Base-by-base conservation (phyloP, 192 early-diverging fungal genomes). In the Borealophlyctis nickersoniae region DNA sequence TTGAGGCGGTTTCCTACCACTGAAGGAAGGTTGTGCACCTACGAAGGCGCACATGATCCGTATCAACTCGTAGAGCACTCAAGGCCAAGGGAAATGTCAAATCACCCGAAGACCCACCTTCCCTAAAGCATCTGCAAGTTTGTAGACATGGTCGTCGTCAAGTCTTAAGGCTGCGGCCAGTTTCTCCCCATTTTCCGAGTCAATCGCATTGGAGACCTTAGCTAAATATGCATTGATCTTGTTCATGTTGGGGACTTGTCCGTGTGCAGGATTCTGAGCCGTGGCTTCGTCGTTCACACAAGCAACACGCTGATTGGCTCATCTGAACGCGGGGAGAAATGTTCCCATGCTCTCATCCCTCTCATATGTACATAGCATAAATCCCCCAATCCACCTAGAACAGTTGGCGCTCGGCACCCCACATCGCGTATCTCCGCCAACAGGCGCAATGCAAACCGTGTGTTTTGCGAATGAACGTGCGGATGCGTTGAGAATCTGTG, bases 231-330 rank as follows among this genome's bases (percentile, higher is more conserved):
- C 35, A 28, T 60, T 26, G 2, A 60, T 49, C 16, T 65, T 63
- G 30, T 32, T 35, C 61, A 63, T 63, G 31, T 57, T 53, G 65
- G n/a, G n/a, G n/a, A n/a, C n/a, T n/a, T n/a, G n/a, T n/a, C n/a
- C n/a, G n/a, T n/a, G n/a, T n/a, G n/a, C n/a, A n/a, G n/a, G n/a
- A n/a, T n/a, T n/a, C n/a, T n/a, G n/a, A n/a, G n/a, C n/a, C n/a
- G n/a, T n/a, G n/a, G n/a, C n/a, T n/a, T n/a, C n/a, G n/a, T n/a
- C n/a, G n/a, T n/a, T n/a, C n/a, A n/a, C n/a, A n/a, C n/a, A n/a
- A n/a, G n/a, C n/a, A n/a, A n/a, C n/a, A n/a, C n/a, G n/a, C n/a
- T n/a, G n/a, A n/a, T n/a, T n/a, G n/a, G n/a, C n/a, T n/a, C n/a
- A n/a, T n/a, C n/a, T n/a, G n/a, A n/a, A n/a, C n/a, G n/a, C n/a